These are phyloP conservation scores for Auricularia auricula-judae DNA, from an alignment of 768 basidiomycete genomes.

Conservation along the genomic window DNA sequence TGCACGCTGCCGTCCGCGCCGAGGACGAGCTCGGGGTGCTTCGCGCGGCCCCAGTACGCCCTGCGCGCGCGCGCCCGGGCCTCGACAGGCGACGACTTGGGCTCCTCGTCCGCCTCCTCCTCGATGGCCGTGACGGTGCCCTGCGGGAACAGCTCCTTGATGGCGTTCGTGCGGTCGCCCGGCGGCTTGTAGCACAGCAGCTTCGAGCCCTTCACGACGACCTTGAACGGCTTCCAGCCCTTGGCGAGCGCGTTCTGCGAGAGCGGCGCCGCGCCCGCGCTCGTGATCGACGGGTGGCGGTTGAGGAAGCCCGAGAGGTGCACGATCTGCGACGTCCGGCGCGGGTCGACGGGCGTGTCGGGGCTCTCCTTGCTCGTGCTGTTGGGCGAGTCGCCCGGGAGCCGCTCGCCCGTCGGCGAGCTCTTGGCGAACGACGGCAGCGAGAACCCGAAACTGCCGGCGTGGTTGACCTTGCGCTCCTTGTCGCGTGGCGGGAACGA, in stretches of 20 bases:
- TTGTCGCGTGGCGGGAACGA: neutral
- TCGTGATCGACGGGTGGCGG: slow-evolving; percentile 35
- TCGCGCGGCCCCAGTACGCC: slow-evolving; percentile 66
- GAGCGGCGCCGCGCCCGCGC: slow-evolving; percentile 2
- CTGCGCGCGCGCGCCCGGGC: slow-evolving; percentile 21
- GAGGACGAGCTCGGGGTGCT: slow-evolving; percentile 59
- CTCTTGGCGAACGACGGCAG: neutral
- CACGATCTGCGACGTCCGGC: slow-evolving; percentile 55
- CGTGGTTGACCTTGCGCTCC: neutral
- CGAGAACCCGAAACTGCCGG: neutral
- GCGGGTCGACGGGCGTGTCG: neutral
- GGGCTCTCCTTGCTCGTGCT: neutral
- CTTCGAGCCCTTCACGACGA: slow-evolving; percentile 75
- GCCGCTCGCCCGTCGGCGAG: neutral
- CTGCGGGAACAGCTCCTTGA: slow-evolving; percentile 68
- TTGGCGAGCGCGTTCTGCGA: slow-evolving; percentile 32
- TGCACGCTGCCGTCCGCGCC: slow-evolving; percentile 31
- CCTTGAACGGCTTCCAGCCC: slow-evolving; percentile 81
- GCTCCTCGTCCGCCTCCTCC: slow-evolving; percentile 31
- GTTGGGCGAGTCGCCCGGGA: neutral
- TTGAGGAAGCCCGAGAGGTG: slow-evolving; percentile 70
- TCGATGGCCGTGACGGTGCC: slow-evolving; percentile 43
- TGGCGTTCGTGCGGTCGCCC: slow-evolving; percentile 45
- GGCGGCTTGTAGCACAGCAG: slow-evolving; percentile 82
- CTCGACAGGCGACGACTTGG: slow-evolving; percentile 12